A percentile compares a stretch with the other conserved stretches of the same genome.
Evolutionary conservation across 2,329 filamentous ascomycete genomes (phyloP).

Genomic region (Xylaria sp.): DNA sequence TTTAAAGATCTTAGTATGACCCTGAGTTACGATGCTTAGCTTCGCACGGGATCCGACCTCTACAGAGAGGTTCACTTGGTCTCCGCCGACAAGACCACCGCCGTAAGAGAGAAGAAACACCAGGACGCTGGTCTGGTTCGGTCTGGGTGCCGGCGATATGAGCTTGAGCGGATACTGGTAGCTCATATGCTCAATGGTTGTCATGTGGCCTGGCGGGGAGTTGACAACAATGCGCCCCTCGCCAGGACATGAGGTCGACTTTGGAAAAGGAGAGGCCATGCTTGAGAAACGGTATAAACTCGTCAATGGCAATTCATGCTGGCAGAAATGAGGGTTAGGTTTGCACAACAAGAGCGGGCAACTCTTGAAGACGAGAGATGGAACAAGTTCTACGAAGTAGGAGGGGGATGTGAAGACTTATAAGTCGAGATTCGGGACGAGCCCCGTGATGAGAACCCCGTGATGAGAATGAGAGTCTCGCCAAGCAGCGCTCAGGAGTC

Average conservation of each 20-base stretch:
- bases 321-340: slow-evolving; percentile 2
- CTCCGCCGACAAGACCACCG: slow-evolving; percentile 84
- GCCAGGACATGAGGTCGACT: slow-evolving; percentile 68
- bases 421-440: too few relatives aligned
- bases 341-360: background rate
- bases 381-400: background rate
- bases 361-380: background rate
- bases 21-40: slow-evolving; percentile 64
- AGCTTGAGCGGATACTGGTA: slow-evolving; percentile 96
- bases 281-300: background rate
- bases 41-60: slow-evolving; percentile 59
- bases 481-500: background rate
- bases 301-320: slow-evolving; percentile 11
- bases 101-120: slow-evolving; percentile 93
- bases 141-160: slow-evolving; percentile 68
- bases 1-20: slow-evolving; percentile 95
- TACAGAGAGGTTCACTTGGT: slow-evolving; percentile 69
- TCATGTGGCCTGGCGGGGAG: slow-evolving; percentile 64
- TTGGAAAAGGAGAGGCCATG: slow-evolving; percentile 63
- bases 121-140: slow-evolving; percentile 62
- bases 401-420: background rate
- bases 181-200: slow-evolving; percentile 66
- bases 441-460: too few relatives aligned
- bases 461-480: too few relatives aligned
- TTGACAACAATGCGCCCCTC: slow-evolving; percentile 71